Percentiles rank a stretch among this genome's conserved stretches.
These are phyloP conservation scores for Ustilago tritici DNA, from an alignment of 1,284 basidiomycete genomes.

Conservation along the genomic window DNA sequence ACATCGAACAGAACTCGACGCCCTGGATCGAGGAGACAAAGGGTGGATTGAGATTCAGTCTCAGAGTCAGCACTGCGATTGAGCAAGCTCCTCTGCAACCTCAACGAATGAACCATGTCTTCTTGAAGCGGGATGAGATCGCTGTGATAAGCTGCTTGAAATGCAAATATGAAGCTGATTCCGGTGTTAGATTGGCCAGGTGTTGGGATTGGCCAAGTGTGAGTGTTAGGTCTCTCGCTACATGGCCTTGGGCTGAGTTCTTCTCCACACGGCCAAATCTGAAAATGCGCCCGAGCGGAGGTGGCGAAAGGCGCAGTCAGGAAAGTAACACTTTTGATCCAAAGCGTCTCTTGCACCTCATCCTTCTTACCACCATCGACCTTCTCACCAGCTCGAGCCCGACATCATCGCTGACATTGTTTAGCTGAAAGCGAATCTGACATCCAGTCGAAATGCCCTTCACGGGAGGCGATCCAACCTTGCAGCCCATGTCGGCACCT, in stretches of 20 bases:
- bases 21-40: slow-evolving; percentile 38
- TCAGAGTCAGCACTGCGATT: slow-evolving; percentile 41
- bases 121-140: too few relatives aligned
- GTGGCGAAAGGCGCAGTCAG: slow-evolving; percentile 34
- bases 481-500: slow-evolving; percentile 24
- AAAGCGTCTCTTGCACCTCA: slow-evolving; percentile 8
- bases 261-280: slow-evolving; percentile 15
- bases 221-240: too few relatives aligned
- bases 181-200: too few relatives aligned
- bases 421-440: not conserved
- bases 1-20: slow-evolving; percentile 26
- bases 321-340: slow-evolving; percentile 43
- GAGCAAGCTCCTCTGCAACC: not conserved
- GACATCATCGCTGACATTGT: not conserved
- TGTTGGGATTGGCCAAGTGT: too few relatives aligned
- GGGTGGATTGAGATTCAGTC: slow-evolving; percentile 47
- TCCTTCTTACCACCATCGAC: slow-evolving; percentile 13
- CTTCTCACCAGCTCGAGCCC: not conserved
- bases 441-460: slow-evolving; percentile 23
- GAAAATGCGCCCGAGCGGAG: slow-evolving; percentile 15
- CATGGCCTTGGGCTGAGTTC: slow-evolving; percentile 8
- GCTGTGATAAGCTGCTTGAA: too few relatives aligned
- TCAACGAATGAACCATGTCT: too few relatives aligned
- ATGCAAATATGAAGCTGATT: too few relatives aligned
- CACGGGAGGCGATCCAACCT: slow-evolving; percentile 5